A percentile compares a stretch with the other conserved stretches of the same genome.
These are phyloP conservation scores for Kitagawia praeruptora DNA, from an alignment of 129 eudicot species.

Conservation along the genomic window DNA sequence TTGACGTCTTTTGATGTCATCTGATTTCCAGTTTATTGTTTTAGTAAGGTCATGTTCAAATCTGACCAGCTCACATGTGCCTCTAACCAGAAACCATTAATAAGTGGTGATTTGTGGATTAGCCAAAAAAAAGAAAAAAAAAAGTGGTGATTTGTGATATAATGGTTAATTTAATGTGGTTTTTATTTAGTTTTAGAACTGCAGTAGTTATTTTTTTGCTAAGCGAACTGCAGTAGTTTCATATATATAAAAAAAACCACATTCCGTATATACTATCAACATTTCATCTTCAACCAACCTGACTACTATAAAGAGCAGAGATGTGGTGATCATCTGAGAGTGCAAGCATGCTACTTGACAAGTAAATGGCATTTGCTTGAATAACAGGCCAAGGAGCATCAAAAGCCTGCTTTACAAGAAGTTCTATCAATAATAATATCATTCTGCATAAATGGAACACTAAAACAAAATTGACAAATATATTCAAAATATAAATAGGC, in stretches of 20 bases:
- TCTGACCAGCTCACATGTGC: neutral
- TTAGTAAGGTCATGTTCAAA: neutral
- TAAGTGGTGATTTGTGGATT: neutral
- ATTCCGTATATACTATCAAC: neutral
- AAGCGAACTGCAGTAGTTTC: neutral
- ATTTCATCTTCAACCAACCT: slow-evolving; percentile 31
- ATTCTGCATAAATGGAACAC: neutral
- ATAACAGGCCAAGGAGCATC: slow-evolving; percentile 99
- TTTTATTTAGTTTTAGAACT: neutral
- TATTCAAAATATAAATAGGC: neutral
- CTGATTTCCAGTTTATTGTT: neutral
- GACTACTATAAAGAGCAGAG: slow-evolving; percentile 50
- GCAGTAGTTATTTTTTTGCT: neutral
- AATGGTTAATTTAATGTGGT: neutral
- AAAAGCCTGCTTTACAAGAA: slow-evolving; percentile 54
- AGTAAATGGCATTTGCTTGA: slow-evolving; percentile 91
- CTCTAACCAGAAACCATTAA: neutral
- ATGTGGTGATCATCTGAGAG: slow-evolving; percentile 74
- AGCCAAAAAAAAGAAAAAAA: no score
- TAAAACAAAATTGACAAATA: neutral
- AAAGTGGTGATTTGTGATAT: neutral
- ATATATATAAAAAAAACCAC: neutral
- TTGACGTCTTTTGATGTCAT: neutral
- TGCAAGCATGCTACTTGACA: slow-evolving; percentile 81
- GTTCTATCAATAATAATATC: neutral